phyloP scores from a whole-genome alignment of 1,284 basidiomycete species.

The Apiotrichum mycotoxinovorans region DNA sequence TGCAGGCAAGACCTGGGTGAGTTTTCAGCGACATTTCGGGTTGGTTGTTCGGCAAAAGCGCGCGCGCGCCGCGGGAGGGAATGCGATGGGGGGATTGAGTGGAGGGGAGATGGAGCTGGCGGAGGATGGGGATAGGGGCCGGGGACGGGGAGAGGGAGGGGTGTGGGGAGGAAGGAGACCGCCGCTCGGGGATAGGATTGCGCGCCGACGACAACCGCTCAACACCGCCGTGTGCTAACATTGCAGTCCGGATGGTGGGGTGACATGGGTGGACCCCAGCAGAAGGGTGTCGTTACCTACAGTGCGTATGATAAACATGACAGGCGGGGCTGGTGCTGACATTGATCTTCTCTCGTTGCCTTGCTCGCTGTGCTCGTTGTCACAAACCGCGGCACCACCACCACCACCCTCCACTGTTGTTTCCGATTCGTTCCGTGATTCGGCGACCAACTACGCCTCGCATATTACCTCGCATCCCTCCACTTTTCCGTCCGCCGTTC shows the following conservation, averaged over 20 bases:
- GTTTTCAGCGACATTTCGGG: conserved; percentile 2
- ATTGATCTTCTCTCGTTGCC: not conserved
- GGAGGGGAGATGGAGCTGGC: not conserved
- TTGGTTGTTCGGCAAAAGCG: not conserved
- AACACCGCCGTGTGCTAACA: conserved; percentile 6
- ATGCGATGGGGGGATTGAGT: not conserved
- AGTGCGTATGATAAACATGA: conserved; percentile 58
- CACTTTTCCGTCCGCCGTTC: too few species aligned
- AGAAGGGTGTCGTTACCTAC: conserved; percentile 77
- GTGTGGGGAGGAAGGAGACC: too few species aligned
- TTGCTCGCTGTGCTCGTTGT: not conserved
- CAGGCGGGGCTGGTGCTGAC: conserved; percentile 1
- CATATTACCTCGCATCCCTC: not conserved
- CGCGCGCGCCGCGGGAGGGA: not conserved
- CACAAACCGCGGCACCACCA: not conserved
- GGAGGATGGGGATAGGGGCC: too few species aligned
- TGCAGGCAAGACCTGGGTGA: conserved; percentile 43
- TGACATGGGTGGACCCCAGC: conserved; percentile 65
- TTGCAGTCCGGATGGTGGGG: conserved; percentile 89
- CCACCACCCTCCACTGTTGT: too few species aligned
- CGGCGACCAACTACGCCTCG: not conserved
- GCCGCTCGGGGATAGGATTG: too few species aligned
- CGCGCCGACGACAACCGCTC: too few species aligned
- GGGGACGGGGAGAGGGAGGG: too few species aligned
- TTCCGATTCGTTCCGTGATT: not conserved